phyloP scores from a whole-genome alignment of 495 filamentous ascomycete species.

The Hypoxylon cercidicola region DNA sequence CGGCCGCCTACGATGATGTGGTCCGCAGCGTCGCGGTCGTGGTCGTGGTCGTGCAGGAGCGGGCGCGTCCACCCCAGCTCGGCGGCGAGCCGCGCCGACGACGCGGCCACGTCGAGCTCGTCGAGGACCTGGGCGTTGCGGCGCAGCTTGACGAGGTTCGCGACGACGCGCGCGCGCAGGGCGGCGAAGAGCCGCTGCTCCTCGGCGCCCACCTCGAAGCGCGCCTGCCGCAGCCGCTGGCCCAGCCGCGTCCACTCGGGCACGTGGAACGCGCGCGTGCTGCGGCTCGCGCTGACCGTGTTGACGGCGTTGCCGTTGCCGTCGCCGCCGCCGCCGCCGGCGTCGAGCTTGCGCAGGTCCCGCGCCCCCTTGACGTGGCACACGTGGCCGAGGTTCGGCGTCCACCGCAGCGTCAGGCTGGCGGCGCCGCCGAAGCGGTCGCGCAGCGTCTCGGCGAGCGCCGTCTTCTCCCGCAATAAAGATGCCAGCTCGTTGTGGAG shows the following conservation, averaged over 20 bases:
- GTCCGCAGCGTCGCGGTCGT: too few relatives aligned
- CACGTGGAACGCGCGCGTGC: slow-evolving; percentile 84
- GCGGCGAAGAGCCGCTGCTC: slow-evolving; percentile 77
- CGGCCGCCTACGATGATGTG: slow-evolving; percentile 80
- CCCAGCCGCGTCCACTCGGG: slow-evolving; percentile 87
- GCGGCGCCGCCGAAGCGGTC: slow-evolving; percentile 57
- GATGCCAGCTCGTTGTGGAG: slow-evolving; percentile 73
- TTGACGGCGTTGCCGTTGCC: slow-evolving; percentile 52
- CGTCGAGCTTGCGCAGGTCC: slow-evolving; percentile 61
- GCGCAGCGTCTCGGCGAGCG: slow-evolving; percentile 69
- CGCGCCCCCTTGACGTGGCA: slow-evolving; percentile 86
- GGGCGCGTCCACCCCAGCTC: slow-evolving; percentile 81
- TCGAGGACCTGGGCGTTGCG: slow-evolving; percentile 90
- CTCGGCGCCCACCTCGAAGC: slow-evolving; percentile 79
- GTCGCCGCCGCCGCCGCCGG: too few relatives aligned
- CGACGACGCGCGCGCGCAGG: slow-evolving; percentile 78
- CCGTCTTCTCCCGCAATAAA: slow-evolving; percentile 66
- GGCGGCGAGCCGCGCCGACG: slow-evolving; percentile 79
- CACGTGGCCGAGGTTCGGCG: slow-evolving; percentile 83
- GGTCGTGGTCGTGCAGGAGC: slow-evolving; percentile 76
- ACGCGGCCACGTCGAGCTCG: slow-evolving; percentile 88
- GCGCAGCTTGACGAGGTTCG: slow-evolving; percentile 81
- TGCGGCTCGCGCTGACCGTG: slow-evolving; percentile 76
- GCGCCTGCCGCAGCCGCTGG: slow-evolving; percentile 73
- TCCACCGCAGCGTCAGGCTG: slow-evolving; percentile 81